Evolutionary conservation across 495 filamentous ascomycete species (phyloP), one percentile per base, ranked within the genome.

Genomic region (Chaetomidium leptoderma): DNA sequence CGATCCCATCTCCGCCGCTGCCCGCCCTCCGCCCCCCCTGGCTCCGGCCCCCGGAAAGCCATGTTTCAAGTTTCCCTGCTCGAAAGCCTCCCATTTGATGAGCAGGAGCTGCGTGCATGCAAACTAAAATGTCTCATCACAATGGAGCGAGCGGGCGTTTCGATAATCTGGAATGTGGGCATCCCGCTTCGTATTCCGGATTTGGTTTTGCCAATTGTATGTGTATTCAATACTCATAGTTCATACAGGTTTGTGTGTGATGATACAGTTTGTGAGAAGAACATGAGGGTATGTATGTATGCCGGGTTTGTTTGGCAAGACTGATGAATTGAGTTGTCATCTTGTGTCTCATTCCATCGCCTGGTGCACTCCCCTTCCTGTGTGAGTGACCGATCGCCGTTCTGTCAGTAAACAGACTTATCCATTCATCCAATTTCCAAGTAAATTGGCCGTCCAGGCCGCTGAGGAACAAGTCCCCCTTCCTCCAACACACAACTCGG

Each of bases 61-160:
- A 13, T 10, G 55, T 53, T 59, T 53, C 57, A 59, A 30, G 57
- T 59, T 37, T 37, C 48, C 33, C 26, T 14, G 48, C 32, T 14
- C 40, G 57, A 53, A 53, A 19, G 26, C 19, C 6, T 53, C 48
- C 26, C 48, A 53, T 59, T 59, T 44, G 57, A 45, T 24, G 37
- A 19, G 16, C 3, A 2, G 17, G 36, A 29, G 14, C 27, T 19
- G 36, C 24, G 13, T 21, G 37, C 27, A 36, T 51, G 47, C 47
- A 37, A 36, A 19, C 32, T 51, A 24, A 51, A 36, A 14, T 51
- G 47, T 36, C 30, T 51, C 47, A 36, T 37, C 51, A 40, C 29
- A 37, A 29, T 48, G 45, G 27, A 26, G 10, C 32, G 13, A 9
- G 32, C 32, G 13, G 6, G 32, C 30, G 14, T 14, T 21, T 30